Conservation (phyloP, 768 basidiomycete species). For the Calocybe indica region DNA sequence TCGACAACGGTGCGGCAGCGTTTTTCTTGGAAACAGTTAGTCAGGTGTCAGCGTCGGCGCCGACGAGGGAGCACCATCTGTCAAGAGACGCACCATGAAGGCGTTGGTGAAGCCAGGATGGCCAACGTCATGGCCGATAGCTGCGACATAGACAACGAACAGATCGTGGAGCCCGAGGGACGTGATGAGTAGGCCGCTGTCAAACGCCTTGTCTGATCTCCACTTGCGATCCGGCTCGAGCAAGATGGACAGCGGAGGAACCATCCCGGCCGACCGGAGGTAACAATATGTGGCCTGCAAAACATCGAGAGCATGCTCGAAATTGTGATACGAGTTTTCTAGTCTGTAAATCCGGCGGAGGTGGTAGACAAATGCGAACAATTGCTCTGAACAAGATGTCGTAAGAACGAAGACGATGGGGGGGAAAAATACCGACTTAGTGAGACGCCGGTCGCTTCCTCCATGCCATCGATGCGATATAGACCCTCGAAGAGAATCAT, state of each 20-base stretch:
- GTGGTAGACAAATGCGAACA: constrained; percentile 76
- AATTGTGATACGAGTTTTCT: constrained; percentile 96
- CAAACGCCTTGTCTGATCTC: constrained; percentile 27
- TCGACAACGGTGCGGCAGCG: constrained; percentile 81
- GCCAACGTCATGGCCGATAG: constrained; percentile 96
- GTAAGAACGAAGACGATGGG: constrained; percentile 10
- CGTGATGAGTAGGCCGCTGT: constrained; percentile 33
- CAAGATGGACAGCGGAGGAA: constrained; percentile 71
- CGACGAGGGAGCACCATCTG: neutral
- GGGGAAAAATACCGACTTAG: constrained; percentile 40
- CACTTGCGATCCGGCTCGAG: constrained; percentile 43
- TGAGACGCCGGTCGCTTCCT: constrained; percentile 48
- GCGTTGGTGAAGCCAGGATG: constrained; percentile 93
- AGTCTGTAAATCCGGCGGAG: constrained; percentile 89
- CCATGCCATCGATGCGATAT: constrained; percentile 73
- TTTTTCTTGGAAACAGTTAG: constrained; percentile 62
- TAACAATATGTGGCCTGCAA: constrained; percentile 90
- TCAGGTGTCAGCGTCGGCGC: neutral
- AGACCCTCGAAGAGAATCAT: constrained; percentile 84
- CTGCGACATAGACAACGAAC: constrained; percentile 82
- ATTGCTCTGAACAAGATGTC: constrained; percentile 47
- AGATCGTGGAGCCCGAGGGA: constrained; percentile 64
- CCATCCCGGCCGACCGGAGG: constrained; percentile 70
- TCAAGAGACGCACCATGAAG: constrained; percentile 71
- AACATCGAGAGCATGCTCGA: constrained; percentile 94